phyloP scores from a whole-genome alignment of 75 land plant species.

The Sequoia sempervirens region DNA sequence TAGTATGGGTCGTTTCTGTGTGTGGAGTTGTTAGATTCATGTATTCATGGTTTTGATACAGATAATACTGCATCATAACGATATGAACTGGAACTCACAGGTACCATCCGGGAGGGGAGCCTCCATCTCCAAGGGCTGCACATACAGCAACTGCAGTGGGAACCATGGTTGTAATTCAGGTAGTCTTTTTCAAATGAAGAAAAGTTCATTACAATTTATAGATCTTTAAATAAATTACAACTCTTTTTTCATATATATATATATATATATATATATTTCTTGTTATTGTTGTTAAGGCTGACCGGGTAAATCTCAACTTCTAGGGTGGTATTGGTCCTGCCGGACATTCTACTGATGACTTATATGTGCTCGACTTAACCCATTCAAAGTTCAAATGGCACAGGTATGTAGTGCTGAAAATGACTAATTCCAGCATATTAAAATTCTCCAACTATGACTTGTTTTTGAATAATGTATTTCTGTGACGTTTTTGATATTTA shows the following conservation, averaged over 20 bases:
- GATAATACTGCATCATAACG: not conserved
- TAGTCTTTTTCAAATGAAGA: slow-evolving; percentile 4
- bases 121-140: slow-evolving; percentile 91
- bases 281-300: not conserved
- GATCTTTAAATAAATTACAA: not conserved
- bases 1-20: not conserved
- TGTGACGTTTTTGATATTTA: slow-evolving; percentile 9
- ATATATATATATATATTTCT: no score
- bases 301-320: slow-evolving; percentile 4
- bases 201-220: not conserved
- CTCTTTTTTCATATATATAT: not conserved
- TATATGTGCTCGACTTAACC: slow-evolving; percentile 81
- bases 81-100: slow-evolving; percentile 21
- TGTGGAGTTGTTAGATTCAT: not conserved
- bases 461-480: not conserved
- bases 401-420: slow-evolving; percentile 31
- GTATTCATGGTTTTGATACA: not conserved
- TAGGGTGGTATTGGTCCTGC: slow-evolving; percentile 97
- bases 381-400: slow-evolving; percentile 88
- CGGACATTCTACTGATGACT: slow-evolving; percentile 90
- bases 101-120: slow-evolving; percentile 67
- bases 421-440: not conserved
- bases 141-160: slow-evolving; percentile 91
- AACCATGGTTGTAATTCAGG: slow-evolving; percentile 84
- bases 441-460: slow-evolving; percentile 2